A percentile compares a stretch with the other conserved stretches of the same genome.
These are phyloP conservation scores for Fusarium buxicola DNA, from an alignment of 2,329 filamentous ascomycete genomes.

Conservation along the genomic window DNA sequence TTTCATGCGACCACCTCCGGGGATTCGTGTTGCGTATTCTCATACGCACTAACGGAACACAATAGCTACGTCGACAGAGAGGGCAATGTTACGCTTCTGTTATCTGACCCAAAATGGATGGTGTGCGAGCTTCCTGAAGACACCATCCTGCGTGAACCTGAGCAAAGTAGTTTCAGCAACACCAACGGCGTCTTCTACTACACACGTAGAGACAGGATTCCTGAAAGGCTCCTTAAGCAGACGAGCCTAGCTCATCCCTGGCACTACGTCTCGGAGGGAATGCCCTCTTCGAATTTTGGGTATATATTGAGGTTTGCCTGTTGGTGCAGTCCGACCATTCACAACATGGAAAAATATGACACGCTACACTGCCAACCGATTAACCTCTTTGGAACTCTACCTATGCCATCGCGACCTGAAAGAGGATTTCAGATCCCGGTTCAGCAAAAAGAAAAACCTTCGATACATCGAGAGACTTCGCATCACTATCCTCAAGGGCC, in stretches of 20 bases:
- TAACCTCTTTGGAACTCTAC: slow-evolving; percentile 18
- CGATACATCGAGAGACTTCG: slow-evolving; percentile 15
- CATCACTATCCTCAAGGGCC: slow-evolving; percentile 19
- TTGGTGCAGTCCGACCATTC: no score
- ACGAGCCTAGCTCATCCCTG: slow-evolving; percentile 20
- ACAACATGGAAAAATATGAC: slow-evolving; percentile 6
- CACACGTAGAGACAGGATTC: not conserved
- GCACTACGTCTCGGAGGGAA: slow-evolving; percentile 13
- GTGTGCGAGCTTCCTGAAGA: slow-evolving; percentile 3
- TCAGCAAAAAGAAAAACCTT: rapidly evolving
- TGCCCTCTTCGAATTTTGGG: not conserved
- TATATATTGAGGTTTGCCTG: not conserved
- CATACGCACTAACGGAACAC: slow-evolving; percentile 5
- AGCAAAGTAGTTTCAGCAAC: not conserved
- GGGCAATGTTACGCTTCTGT: not conserved
- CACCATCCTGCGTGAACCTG: not conserved
- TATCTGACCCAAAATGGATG: slow-evolving; percentile 14
- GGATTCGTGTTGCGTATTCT: slow-evolving; percentile 20
- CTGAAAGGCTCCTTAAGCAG: no score
- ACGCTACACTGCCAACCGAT: slow-evolving; percentile 24
- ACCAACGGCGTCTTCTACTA: not conserved
- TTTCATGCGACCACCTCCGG: slow-evolving; percentile 3
- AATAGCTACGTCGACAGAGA: slow-evolving; percentile 4
- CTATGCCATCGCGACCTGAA: not conserved
- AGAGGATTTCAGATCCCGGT: rapidly evolving